Evolutionary conservation across 225 moss, liverwort and hornwort genomes (phyloP).

Genomic region (Ulota crispa): DNA sequence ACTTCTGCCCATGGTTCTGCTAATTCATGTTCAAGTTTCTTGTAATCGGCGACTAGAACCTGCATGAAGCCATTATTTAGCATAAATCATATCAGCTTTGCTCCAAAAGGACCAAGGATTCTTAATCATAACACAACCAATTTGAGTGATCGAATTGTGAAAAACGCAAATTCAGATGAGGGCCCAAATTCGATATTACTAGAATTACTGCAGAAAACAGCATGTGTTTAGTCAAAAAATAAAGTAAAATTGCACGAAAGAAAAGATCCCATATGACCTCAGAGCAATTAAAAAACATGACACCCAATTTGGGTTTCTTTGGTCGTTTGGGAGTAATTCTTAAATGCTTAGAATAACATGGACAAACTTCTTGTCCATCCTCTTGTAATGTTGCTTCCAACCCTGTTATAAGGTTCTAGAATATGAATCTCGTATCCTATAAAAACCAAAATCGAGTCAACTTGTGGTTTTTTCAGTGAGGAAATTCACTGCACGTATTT

Average conservation of each 20-base stretch:
- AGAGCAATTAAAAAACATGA: not conserved
- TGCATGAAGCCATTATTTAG: slow-evolving; percentile 28
- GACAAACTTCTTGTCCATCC: not conserved
- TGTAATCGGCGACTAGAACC: slow-evolving; percentile 82
- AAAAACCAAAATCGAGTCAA: not conserved
- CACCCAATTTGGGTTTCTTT: too few relatives aligned
- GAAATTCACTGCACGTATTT: not conserved
- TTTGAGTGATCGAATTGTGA: not conserved
- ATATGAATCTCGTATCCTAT: not conserved
- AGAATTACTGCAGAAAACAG: not conserved
- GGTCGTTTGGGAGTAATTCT: too few relatives aligned
- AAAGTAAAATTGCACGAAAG: not conserved
- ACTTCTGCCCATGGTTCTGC: slow-evolving; percentile 95
- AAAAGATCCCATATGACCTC: not conserved
- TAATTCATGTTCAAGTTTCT: slow-evolving; percentile 73
- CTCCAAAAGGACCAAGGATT: not conserved
- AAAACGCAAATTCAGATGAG: not conserved
- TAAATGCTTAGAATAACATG: too few relatives aligned
- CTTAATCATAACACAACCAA: not conserved
- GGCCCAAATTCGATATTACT: not conserved
- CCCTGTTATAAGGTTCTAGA: not conserved
- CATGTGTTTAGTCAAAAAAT: not conserved
- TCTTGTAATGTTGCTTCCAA: not conserved
- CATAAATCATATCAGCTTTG: not conserved
- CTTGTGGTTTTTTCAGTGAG: not conserved